phyloP scores from a whole-genome alignment of 345 rosid species.

The Ceriops zippeliana region DNA sequence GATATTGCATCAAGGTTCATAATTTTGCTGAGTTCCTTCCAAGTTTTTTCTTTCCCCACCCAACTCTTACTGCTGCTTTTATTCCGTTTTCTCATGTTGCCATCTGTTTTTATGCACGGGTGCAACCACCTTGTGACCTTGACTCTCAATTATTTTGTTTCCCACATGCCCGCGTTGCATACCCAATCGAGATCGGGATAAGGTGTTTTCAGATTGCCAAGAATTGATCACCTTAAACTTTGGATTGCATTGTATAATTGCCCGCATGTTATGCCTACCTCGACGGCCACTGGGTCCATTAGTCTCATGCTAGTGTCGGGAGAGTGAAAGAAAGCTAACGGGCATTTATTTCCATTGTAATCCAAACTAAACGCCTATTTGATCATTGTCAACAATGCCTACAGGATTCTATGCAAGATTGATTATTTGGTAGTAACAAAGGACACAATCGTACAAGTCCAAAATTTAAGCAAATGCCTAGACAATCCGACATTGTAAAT shows the following conservation, averaged over 20 bases:
- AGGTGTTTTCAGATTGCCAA: slow-evolving; percentile 9
- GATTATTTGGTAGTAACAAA: not conserved
- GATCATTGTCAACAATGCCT: not conserved
- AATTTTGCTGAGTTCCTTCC: not conserved
- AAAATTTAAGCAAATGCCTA: too few species aligned
- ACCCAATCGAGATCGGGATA: slow-evolving; percentile 13
- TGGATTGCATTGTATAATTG: slow-evolving; percentile 9
- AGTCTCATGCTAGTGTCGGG: not conserved
- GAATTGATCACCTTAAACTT: slow-evolving; percentile 1
- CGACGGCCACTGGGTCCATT: slow-evolving; percentile 4
- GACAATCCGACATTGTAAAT: too few species aligned
- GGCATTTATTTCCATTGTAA: slow-evolving; percentile 2
- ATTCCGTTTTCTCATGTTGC: slow-evolving; percentile 13
- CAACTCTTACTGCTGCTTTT: not conserved
- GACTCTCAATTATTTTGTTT: slow-evolving; percentile 30
- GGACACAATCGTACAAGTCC: not conserved
- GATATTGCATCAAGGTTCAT: not conserved
- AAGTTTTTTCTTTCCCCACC: not conserved
- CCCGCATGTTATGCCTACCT: slow-evolving; percentile 3
- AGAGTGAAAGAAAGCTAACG: slow-evolving; percentile 23
- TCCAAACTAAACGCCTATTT: not conserved
- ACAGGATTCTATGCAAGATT: slow-evolving; percentile 16
- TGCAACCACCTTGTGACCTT: slow-evolving; percentile 30
- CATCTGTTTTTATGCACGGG: slow-evolving; percentile 22
- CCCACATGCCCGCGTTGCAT: slow-evolving; percentile 18